Percentiles rank a stretch among this genome's conserved stretches.
Conservation (phyloP, 306 rosid genomes). For the Malus sylvestris region DNA sequence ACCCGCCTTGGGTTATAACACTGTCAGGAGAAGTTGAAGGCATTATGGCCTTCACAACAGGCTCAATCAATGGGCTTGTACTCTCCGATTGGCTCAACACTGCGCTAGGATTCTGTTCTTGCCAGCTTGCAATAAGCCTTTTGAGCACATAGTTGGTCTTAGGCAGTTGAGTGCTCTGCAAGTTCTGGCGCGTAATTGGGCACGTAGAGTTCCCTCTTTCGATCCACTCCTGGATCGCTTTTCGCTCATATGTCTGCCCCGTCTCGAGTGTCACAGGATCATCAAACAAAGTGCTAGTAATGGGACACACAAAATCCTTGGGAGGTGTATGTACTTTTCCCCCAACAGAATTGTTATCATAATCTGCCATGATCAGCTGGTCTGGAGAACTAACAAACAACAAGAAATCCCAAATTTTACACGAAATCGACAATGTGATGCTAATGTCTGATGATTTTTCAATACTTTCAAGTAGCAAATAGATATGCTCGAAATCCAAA, state of each 20-base stretch:
- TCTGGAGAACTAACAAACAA: conserved; percentile 39
- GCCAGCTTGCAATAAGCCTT: conserved; percentile 80
- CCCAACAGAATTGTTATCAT: conserved; percentile 24
- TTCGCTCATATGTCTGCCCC: conserved; percentile 88
- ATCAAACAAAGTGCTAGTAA: conserved; percentile 74
- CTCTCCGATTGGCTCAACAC: conserved; percentile 27
- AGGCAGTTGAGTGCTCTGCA: conserved; percentile 68
- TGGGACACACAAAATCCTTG: conserved; percentile 89
- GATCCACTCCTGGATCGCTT: conserved; percentile 87
- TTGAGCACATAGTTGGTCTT: conserved; percentile 91
- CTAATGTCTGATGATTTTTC: neutral
- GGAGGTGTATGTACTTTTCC: conserved; percentile 51
- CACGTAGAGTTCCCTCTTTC: conserved; percentile 72
- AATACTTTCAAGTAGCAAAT: neutral
- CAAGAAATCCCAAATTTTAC: conserved; percentile 25
- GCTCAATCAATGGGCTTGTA: conserved; percentile 20
- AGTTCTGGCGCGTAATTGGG: conserved; percentile 83
- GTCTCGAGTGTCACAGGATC: conserved; percentile 97
- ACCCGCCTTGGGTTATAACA: conserved; percentile 49
- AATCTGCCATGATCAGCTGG: conserved; percentile 36
- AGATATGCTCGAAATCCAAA: neutral
- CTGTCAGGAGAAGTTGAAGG: conserved; percentile 60
- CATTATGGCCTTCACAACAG: conserved; percentile 21
- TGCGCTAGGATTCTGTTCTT: conserved; percentile 49
- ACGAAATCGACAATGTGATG: conserved; percentile 10